These are phyloP conservation scores for Areca catechu DNA, from an alignment of 176 grass and related monocot species.

Conservation along the genomic window DNA sequence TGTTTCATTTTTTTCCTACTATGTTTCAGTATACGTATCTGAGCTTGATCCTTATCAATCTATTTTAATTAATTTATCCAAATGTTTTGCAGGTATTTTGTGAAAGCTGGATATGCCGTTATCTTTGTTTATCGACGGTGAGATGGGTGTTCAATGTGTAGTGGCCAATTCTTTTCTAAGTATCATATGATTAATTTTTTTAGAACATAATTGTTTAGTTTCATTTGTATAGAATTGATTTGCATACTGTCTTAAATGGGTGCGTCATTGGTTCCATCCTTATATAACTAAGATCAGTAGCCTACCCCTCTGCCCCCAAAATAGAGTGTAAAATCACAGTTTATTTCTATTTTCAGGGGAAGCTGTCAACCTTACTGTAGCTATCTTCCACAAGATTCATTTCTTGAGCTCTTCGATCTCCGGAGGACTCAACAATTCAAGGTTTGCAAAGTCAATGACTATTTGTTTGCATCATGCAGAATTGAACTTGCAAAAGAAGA, in stretches of 20 bases:
- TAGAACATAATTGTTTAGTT: not conserved
- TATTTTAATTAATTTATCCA: no score
- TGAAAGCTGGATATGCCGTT: constrained; percentile 82
- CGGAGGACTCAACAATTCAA: constrained; percentile 66
- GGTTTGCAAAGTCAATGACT: constrained; percentile 26
- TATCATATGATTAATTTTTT: no score
- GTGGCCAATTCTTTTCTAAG: no score
- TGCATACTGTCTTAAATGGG: no score
- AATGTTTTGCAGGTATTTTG: constrained; percentile 46
- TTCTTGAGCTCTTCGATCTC: constrained; percentile 64
- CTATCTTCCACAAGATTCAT: constrained; percentile 75
- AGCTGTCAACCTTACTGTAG: constrained; percentile 84
- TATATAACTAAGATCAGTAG: no score
- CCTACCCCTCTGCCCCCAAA: no score
- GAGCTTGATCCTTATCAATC: no score
- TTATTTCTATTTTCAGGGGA: constrained; percentile 44
- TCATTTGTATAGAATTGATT: not conserved
- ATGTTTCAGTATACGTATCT: no score
- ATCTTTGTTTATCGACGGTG: constrained; percentile 70
- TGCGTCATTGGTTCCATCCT: no score
- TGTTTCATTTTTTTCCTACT: not conserved
- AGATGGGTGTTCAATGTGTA: not conserved
- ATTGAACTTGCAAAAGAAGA: no score
- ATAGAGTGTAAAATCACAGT: not conserved
- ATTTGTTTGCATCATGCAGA: no score